A percentile compares a stretch with the other conserved stretches of the same genome.
These are phyloP conservation scores for Trichosporon inkin DNA, from an alignment of 1,284 basidiomycete species.

Conservation along the genomic window DNA sequence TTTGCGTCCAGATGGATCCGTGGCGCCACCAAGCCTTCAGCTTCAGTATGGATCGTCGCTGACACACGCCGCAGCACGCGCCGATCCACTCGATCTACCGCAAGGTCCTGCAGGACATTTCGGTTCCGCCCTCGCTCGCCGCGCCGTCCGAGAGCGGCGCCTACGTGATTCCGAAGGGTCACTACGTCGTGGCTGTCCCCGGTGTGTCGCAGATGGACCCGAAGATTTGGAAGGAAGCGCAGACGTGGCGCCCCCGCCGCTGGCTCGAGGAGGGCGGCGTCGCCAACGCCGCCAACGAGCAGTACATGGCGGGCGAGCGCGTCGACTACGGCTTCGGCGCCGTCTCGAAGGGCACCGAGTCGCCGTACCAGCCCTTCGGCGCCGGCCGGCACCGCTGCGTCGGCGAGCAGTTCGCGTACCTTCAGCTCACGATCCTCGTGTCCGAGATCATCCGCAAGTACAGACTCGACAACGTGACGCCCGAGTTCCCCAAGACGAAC, in stretches of 20 bases:
- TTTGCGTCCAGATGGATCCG: too few relatives aligned
- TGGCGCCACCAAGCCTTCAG: slow-evolving; percentile 22
- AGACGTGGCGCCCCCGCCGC: slow-evolving; percentile 71
- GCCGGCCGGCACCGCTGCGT: slow-evolving; percentile 75
- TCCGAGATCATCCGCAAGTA: slow-evolving; percentile 71
- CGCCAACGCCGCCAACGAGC: slow-evolving; percentile 68
- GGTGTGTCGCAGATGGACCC: slow-evolving; percentile 87
- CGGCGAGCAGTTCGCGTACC: slow-evolving; percentile 74
- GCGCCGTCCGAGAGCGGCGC: slow-evolving; percentile 64
- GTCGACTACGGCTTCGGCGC: slow-evolving; percentile 94
- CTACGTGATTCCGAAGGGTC: slow-evolving; percentile 85
- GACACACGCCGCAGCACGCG: slow-evolving; percentile 67
- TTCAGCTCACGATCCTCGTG: slow-evolving; percentile 85
- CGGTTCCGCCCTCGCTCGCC: slow-evolving; percentile 74
- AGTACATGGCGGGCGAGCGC: slow-evolving; percentile 73
- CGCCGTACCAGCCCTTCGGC: slow-evolving; percentile 91
- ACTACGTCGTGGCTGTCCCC: slow-evolving; percentile 87
- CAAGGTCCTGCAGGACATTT: slow-evolving; percentile 77
- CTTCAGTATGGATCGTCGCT: slow-evolving; percentile 10
- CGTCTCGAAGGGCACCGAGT: slow-evolving; percentile 87
- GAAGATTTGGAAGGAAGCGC: slow-evolving; percentile 69
- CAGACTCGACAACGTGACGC: slow-evolving; percentile 65
- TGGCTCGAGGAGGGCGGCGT: slow-evolving; percentile 79
- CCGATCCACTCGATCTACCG: slow-evolving; percentile 79
- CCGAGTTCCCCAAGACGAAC: slow-evolving; percentile 67